phyloP scores from a whole-genome alignment of 306 rosid species.

The Gastrolobium villosum region DNA sequence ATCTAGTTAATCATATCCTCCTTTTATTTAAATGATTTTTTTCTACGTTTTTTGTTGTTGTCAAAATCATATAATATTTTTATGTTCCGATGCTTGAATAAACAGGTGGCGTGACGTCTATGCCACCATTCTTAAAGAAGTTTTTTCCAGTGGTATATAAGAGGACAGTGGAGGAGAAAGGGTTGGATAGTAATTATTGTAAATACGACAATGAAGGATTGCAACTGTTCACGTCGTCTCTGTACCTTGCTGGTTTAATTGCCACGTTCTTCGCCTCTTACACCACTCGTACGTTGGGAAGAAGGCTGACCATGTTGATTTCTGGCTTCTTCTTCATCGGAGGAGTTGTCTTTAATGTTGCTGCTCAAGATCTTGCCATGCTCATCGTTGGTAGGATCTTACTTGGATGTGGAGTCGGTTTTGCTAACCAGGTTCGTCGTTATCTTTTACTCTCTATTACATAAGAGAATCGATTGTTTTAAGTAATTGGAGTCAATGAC shows the following conservation, averaged over 20 bases:
- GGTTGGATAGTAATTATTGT: conserved; percentile 64
- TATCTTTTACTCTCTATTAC: neutral
- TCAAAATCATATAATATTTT: neutral
- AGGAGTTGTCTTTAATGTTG: conserved; percentile 64
- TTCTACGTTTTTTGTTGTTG: too few species aligned
- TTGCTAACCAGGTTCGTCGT: conserved; percentile 84
- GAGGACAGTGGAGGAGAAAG: conserved; percentile 49
- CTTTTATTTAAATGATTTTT: neutral
- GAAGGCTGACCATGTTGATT: conserved; percentile 74
- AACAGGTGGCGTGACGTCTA: conserved; percentile 80
- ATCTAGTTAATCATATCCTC: too few species aligned
- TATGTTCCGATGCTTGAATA: neutral
- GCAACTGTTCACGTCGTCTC: conserved; percentile 80
- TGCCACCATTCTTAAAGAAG: conserved; percentile 66
- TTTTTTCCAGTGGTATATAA: conserved; percentile 70
- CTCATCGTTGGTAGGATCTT: conserved; percentile 73
- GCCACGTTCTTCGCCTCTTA: conserved; percentile 75
- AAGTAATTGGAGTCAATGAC: neutral
- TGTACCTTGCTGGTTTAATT: conserved; percentile 74
- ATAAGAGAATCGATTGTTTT: neutral
- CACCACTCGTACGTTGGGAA: conserved; percentile 69
- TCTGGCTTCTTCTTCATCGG: conserved; percentile 71
- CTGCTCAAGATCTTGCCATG: conserved; percentile 66
- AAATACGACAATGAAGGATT: conserved; percentile 72
- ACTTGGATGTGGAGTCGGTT: conserved; percentile 90